Base-by-base conservation (phyloP, 306 rosid genomes). In the Erythrophleum fordii region DNA sequence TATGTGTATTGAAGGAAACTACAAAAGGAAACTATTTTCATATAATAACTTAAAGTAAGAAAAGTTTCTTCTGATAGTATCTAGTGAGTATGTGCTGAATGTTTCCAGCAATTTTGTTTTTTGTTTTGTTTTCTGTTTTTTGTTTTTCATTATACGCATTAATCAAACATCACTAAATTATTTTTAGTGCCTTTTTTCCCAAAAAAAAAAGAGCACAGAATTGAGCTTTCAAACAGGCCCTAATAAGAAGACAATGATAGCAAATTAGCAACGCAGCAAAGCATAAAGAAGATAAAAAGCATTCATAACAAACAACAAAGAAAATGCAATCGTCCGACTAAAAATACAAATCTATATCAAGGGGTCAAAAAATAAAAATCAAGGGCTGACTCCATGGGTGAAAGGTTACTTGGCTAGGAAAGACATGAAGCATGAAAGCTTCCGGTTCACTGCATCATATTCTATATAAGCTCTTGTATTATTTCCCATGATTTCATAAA, bases 291-390 rank as follows among this genome's bases (percentile, higher is more conserved):
- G 29, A 61, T 61, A 58, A 51, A 79, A 51, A 41, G 0, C 23
- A 61, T 35, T 35, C 82, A 60, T 14, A 8, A 39, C 76, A 62
- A 45, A 59, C 12, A 35, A 44, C 77, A 73, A 77, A 52, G 65
- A 77, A 65, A 64, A 44, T 20, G 16, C 16, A 12, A 5, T 51
- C 42, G n/a, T 17, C 25, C 42, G 58, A 28, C 55, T 51, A 18
- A 28, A 81, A 68, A 58, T 56, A 81, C n/a, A 52, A 20, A 28
- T 44, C 56, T 10, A 62, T 46, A 55, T 23, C 22, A 42, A 81
- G 44, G 59, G 16, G 25, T 29, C 6, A 49, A 70, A 77, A 49
- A 23, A 18, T 0, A 13, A 13, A 45, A 4, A 56, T 8, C 11
- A 8, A 5, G 60, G 28, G 5, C 45, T 28, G 29, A 41, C 26